A percentile compares a stretch with the other conserved stretches of the same genome.
These are phyloP conservation scores for Voacanga thouarsii DNA, from an alignment of 257 asterid genomes.

Conservation along the genomic window DNA sequence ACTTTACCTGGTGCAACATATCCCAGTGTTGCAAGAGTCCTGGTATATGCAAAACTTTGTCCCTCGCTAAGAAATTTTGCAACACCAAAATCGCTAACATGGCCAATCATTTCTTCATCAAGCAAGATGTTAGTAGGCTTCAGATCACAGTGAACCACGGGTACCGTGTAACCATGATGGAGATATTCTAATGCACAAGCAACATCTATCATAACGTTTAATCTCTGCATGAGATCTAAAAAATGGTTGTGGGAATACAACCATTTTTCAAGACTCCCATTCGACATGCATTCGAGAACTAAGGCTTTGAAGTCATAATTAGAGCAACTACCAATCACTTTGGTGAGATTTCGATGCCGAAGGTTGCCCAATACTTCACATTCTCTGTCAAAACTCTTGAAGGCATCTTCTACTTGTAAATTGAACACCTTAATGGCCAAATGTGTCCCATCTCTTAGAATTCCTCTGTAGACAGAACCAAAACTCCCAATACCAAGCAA, in stretches of 20 bases:
- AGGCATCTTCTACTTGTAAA: background rate
- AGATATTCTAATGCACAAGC: slow-evolving; percentile 13
- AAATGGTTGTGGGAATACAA: background rate
- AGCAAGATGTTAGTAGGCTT: slow-evolving; percentile 6
- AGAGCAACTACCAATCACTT: slow-evolving; percentile 1
- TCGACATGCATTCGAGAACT: background rate
- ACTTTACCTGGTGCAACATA: slow-evolving; percentile 8
- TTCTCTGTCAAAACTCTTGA: background rate
- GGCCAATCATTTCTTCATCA: background rate
- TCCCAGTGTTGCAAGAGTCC: slow-evolving; percentile 5
- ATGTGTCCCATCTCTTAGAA: background rate
- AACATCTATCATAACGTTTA: slow-evolving; percentile 1
- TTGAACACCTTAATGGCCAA: slow-evolving; percentile 8
- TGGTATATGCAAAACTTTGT: background rate
- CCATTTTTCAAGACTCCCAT: slow-evolving; percentile 12
- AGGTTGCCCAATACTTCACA: background rate
- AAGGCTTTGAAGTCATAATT: slow-evolving; percentile 3
- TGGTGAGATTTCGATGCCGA: background rate
- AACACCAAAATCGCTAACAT: slow-evolving; percentile 8
- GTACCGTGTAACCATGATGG: background rate
- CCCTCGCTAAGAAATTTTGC: background rate
- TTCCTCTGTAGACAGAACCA: background rate
- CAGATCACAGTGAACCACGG: background rate
- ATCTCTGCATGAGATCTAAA: background rate
- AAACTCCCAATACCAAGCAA: background rate